These are phyloP conservation scores for Blastomyces emzantsi DNA, from an alignment of 2,329 filamentous ascomycete genomes.

Conservation along the genomic window DNA sequence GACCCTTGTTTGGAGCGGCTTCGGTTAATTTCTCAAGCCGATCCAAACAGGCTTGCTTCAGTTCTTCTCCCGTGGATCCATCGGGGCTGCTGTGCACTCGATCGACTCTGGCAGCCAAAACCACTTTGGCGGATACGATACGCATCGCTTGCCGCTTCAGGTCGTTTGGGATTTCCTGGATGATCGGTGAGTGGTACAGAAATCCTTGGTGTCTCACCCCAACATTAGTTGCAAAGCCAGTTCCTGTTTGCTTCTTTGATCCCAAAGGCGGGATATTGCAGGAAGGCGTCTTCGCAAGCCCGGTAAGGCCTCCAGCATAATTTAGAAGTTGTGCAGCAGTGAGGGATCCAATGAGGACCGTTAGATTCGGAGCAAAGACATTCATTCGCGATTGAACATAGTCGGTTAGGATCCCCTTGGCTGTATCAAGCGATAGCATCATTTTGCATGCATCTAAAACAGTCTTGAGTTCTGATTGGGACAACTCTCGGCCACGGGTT, in stretches of 20 bases:
- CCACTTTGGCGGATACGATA: constrained; percentile 85
- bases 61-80: constrained; percentile 70
- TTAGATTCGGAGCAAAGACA: constrained; percentile 89
- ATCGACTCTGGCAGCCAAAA: constrained; percentile 87
- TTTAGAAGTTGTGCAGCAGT: constrained; percentile 97
- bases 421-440: constrained; percentile 75
- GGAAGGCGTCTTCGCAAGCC: constrained; percentile 81
- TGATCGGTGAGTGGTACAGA: constrained; percentile 83
- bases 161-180: constrained; percentile 74
- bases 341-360: constrained; percentile 78
- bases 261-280: constrained; percentile 90
- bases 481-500: constrained; percentile 70
- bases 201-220: constrained; percentile 87
- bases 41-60: constrained; percentile 74
- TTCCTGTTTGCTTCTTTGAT: constrained; percentile 72
- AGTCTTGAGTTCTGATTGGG: constrained; percentile 61
- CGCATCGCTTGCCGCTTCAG: constrained; percentile 90
- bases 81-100: constrained; percentile 72
- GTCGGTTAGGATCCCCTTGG: constrained; percentile 77
- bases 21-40: constrained; percentile 89
- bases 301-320: constrained; percentile 77
- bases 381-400: constrained; percentile 98
- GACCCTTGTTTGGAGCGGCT: constrained; percentile 79
- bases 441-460: constrained; percentile 76
- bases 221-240: constrained; percentile 85